phyloP scores from a whole-genome alignment of 768 basidiomycete species.

The Sarcodon sp. region DNA sequence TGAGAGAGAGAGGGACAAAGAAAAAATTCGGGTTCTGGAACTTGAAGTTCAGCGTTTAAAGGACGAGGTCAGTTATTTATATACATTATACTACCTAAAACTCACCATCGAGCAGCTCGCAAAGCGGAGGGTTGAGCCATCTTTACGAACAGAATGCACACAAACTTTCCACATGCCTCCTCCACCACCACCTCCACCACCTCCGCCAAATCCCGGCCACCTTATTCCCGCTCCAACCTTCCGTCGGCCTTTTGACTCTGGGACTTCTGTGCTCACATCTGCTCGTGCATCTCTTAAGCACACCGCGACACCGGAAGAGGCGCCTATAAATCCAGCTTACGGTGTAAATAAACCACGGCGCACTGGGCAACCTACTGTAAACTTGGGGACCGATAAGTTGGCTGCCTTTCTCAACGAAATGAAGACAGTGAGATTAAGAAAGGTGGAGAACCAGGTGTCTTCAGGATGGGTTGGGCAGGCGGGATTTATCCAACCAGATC shows the following conservation, averaged over 20 bases:
- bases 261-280: slow-evolving; percentile 28
- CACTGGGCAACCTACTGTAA: slow-evolving; percentile 52
- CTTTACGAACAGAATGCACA: background rate
- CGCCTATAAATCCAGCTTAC: slow-evolving; percentile 42
- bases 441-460: slow-evolving; percentile 20
- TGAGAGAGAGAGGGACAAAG: slow-evolving; percentile 46
- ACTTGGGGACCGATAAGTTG: slow-evolving; percentile 74
- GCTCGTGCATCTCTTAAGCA: slow-evolving; percentile 59
- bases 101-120: slow-evolving; percentile 1
- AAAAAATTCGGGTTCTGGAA: slow-evolving; percentile 49
- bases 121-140: background rate
- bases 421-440: slow-evolving; percentile 60
- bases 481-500: no score
- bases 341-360: slow-evolving; percentile 21
- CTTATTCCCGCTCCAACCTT: background rate
- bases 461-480: no score
- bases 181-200: slow-evolving; percentile 26
- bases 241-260: slow-evolving; percentile 4
- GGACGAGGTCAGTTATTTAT: slow-evolving; percentile 33
- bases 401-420: slow-evolving; percentile 71
- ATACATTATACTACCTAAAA: background rate
- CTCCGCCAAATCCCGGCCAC: slow-evolving; percentile 11
- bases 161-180: slow-evolving; percentile 15
- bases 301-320: slow-evolving; percentile 43
- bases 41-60: slow-evolving; percentile 48